Evolutionary conservation across 495 filamentous ascomycete species (phyloP).

Genomic region (Trichoderma virens): DNA sequence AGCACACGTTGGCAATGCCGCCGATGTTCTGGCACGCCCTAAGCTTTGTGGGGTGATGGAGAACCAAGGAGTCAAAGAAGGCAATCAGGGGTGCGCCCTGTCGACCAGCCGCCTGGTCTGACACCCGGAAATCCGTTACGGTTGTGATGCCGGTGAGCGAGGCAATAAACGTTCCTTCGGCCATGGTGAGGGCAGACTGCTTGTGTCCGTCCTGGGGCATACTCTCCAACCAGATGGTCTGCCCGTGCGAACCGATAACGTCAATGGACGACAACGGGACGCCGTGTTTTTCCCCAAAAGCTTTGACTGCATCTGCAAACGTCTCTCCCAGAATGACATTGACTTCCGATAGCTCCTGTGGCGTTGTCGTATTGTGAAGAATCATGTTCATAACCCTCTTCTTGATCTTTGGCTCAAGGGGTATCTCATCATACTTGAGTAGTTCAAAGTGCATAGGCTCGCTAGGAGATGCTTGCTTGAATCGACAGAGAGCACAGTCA

Average conservation of each 20-base stretch:
- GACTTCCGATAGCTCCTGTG: conserved; percentile 45
- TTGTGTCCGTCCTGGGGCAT: conserved; percentile 45
- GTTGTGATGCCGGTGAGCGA: conserved; percentile 33
- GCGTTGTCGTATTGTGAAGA: conserved; percentile 42
- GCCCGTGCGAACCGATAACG: conserved; percentile 49
- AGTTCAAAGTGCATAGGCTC: conserved; percentile 43
- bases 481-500: conserved; percentile 44
- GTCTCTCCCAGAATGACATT: conserved; percentile 46
- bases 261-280: conserved; percentile 43
- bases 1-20: conserved; percentile 53
- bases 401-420: conserved; percentile 45
- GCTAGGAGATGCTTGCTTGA: conserved; percentile 40
- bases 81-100: conserved; percentile 43
- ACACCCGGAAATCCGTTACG: conserved; percentile 37
- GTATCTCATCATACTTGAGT: conserved; percentile 37
- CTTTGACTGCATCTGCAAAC: conserved; percentile 40
- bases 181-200: conserved; percentile 41
- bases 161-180: conserved; percentile 35
- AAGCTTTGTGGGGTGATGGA: conserved; percentile 49
- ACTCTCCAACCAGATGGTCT: conserved; percentile 51
- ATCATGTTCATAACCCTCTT: conserved; percentile 49
- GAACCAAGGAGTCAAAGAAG: conserved; percentile 43
- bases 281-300: conserved; percentile 36
- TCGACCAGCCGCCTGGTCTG: conserved; percentile 36
- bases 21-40: conserved; percentile 54